Percentiles rank a stretch among this genome's conserved stretches.
phyloP scores from a whole-genome alignment of 768 basidiomycete genomes.

The Udeniomyces megalosporus region DNA sequence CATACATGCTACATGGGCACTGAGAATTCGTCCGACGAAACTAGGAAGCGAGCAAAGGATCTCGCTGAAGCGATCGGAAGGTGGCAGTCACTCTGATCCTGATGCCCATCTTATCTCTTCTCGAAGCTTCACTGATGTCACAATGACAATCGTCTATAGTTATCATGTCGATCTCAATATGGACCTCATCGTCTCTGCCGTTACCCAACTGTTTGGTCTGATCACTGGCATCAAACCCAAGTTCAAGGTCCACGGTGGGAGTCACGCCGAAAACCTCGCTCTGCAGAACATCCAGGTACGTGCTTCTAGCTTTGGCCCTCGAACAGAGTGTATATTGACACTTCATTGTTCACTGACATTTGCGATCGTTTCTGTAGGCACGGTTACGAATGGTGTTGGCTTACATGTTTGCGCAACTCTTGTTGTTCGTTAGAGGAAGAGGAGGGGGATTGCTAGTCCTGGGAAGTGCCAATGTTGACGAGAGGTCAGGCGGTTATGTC shows the following conservation, averaged over 20 bases:
- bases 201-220: constrained; percentile 63
- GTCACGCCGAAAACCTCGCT: constrained; percentile 76
- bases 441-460: constrained; percentile 76
- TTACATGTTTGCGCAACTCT: constrained; percentile 84
- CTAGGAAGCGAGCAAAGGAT: constrained; percentile 67
- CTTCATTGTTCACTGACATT: neutral
- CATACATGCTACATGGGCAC: constrained; percentile 99
- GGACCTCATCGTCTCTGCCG: constrained; percentile 74
- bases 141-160: constrained; percentile 32
- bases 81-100: constrained; percentile 32
- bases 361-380: constrained; percentile 51
- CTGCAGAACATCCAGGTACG: constrained; percentile 86
- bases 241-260: constrained; percentile 77
- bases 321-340: too few relatives aligned
- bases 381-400: constrained; percentile 84
- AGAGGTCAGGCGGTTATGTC: constrained; percentile 48
- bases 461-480: constrained; percentile 97
- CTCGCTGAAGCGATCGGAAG: constrained; percentile 78
- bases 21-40: constrained; percentile 80
- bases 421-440: constrained; percentile 78
- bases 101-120: neutral
- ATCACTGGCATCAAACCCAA: constrained; percentile 58
- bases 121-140: neutral
- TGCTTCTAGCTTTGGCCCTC: too few relatives aligned
- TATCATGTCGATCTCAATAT: constrained; percentile 93